Evolutionary conservation across 169 alveolate species (phyloP).

Genomic region (Plasmodium cynomolgi): DNA sequence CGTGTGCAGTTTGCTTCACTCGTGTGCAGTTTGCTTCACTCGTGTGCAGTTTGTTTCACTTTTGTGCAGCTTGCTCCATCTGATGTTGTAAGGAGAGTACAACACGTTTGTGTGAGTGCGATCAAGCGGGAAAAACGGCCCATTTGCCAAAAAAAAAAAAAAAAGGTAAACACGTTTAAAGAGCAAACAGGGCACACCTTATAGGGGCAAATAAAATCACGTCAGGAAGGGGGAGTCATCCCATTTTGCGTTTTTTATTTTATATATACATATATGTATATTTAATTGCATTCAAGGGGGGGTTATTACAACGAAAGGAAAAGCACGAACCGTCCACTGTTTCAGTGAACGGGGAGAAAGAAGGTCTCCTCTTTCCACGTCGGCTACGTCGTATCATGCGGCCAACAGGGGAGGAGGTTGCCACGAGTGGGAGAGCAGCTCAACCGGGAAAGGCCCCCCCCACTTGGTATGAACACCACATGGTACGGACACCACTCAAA

Average conservation of each 20-base stretch:
- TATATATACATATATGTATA: no score
- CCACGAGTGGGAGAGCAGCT: not conserved
- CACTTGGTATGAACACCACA: not conserved
- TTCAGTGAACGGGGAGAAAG: not conserved
- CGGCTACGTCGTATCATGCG: not conserved
- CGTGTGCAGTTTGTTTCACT: no score
- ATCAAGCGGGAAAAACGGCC: not conserved
- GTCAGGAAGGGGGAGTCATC: not conserved
- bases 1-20: no score
- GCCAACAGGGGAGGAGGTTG: not conserved
- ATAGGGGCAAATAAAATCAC: not conserved
- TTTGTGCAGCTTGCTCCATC: no score
- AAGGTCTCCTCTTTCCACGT: not conserved
- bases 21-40: no score
- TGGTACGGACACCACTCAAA: not conserved
- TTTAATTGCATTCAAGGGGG: not conserved
- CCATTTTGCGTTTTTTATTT: not conserved
- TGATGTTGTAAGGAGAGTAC: not conserved
- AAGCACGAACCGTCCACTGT: not conserved
- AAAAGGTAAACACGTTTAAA: not conserved
- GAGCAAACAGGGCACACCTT: not conserved
- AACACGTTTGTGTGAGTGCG: not conserved
- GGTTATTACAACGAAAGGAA: not conserved
- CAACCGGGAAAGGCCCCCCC: not conserved
- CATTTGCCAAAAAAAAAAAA: not conserved